A percentile compares a stretch with the other conserved stretches of the same genome.
Evolutionary conservation across 345 rosid genomes (phyloP).

Genomic region (Ceriops decandra): DNA sequence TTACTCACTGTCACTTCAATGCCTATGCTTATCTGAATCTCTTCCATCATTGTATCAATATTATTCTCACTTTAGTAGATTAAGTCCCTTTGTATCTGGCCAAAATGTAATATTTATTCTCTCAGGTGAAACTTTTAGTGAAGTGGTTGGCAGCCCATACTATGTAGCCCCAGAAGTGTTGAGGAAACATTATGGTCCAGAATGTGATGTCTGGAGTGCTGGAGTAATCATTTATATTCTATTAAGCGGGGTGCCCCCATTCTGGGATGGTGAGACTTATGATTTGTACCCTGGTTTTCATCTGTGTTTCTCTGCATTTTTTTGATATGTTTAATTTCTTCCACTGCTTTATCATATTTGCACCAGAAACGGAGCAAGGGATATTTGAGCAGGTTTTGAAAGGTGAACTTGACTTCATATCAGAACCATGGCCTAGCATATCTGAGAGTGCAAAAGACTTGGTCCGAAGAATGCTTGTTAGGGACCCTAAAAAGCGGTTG

Average conservation of each 20-base stretch:
- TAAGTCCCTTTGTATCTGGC: neutral
- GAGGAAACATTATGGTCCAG: slow-evolving; percentile 75
- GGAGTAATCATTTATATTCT: slow-evolving; percentile 91
- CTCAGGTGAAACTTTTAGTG: slow-evolving; percentile 74
- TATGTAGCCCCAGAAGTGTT: slow-evolving; percentile 98
- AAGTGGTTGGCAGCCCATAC: slow-evolving; percentile 95
- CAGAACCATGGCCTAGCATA: slow-evolving; percentile 97
- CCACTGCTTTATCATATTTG: slow-evolving; percentile 12
- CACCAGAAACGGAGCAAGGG: slow-evolving; percentile 91
- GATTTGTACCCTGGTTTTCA: slow-evolving; percentile 1
- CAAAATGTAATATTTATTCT: slow-evolving; percentile 8
- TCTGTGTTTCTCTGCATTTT: slow-evolving; percentile 8
- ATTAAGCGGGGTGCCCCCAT: slow-evolving; percentile 91
- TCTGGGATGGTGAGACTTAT: slow-evolving; percentile 81
- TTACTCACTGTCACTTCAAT: neutral
- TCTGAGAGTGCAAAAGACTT: slow-evolving; percentile 84
- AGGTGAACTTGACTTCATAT: slow-evolving; percentile 81
- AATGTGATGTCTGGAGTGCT: slow-evolving; percentile 98
- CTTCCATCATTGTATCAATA: slow-evolving; percentile 6
- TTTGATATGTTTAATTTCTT: slow-evolving; percentile 17
- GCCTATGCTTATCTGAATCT: slow-evolving; percentile 1
- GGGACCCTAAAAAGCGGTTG: slow-evolving; percentile 76
- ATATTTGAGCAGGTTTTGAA: slow-evolving; percentile 92
- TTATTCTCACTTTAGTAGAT: neutral
- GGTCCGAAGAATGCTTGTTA: slow-evolving; percentile 75